A percentile compares a stretch with the other conserved stretches of the same genome.
Conservation (phyloP, 2,329 filamentous ascomycete genomes). For the Fusarium compactum region DNA sequence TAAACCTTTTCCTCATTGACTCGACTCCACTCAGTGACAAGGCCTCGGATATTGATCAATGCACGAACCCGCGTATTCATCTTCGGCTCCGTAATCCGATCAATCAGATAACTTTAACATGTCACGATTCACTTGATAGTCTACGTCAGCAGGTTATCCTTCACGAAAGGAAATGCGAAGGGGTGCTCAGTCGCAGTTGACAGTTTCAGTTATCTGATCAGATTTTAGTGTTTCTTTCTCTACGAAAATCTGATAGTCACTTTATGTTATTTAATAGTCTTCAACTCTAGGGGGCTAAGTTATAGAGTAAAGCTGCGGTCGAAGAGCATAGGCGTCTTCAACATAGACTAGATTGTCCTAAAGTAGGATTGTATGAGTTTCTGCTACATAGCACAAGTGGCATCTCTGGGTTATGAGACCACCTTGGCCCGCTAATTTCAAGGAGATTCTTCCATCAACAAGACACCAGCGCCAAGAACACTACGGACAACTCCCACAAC, state of each 20-base stretch:
- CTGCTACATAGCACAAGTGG: not conserved
- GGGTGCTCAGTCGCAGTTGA: not conserved
- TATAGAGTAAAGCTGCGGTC: not conserved
- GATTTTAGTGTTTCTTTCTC: not conserved
- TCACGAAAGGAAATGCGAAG: not conserved
- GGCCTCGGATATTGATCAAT: not conserved
- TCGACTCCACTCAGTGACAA: not conserved
- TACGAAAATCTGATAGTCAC: no score
- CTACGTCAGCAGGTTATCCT: not conserved
- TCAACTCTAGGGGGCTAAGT: not conserved
- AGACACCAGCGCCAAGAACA: not conserved
- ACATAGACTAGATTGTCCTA: not conserved
- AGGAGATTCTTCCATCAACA: not conserved
- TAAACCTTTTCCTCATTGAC: not conserved
- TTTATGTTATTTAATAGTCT: no score
- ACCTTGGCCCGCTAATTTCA: not conserved
- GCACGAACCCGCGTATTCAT: not conserved
- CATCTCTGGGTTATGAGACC: not conserved
- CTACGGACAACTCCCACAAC: not conserved
- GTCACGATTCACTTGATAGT: not conserved
- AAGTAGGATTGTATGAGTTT: not conserved
- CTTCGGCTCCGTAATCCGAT: not conserved
- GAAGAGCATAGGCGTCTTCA: not conserved
- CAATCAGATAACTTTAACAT: not conserved
- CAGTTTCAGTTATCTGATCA: not conserved